Evolutionary conservation across 176 grass and related monocot genomes (phyloP), one percentile per base, ranked within the genome.

Genomic region (Zoysia pacifica): DNA sequence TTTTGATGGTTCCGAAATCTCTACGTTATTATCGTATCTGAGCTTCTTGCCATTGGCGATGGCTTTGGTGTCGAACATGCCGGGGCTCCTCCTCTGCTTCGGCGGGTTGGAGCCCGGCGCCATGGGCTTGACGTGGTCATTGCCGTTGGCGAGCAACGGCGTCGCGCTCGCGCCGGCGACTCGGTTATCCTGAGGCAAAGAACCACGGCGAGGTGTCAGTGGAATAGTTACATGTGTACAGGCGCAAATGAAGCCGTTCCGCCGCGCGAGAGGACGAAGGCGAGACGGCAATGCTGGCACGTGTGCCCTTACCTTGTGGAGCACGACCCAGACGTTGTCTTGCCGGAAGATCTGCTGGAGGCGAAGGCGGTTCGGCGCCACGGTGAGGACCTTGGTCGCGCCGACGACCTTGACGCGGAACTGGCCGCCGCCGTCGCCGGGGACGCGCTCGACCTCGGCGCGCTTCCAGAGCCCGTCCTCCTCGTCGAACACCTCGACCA

Each of bases 381-480:
- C 89, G 36, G 18, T 56, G 2, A 91, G 9, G 41, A 68, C 28
- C 53, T 15, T 44, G 44, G 85, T 43, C 2, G 67, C 60, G 51
- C 72, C 87, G 69, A 88, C 67, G 76, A 86, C 74, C 72, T 72
- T 86, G 73, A 92, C 79, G 54, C 77, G 43, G 36, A 85, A 70
- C 53, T 85, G 53, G 48, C 42, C 19, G 58, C 2, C 64, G 14
- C 16, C 55, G 65, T 46, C 78, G 49, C 7, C 85, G 40, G n/a
- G 7, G 14, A 36, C 14, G 51, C 54, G 13, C 47, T 62, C 35
- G 62, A 91, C 69, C 70, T 75, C 48, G 19, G 69, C 82, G 83
- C 74, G 75, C 77, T 84, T 90, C 93, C 93, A 97, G 13, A 91
- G 63, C 58, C 43, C 35, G 11, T 69, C 52, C 16, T 86, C 73